A percentile compares a stretch with the other conserved stretches of the same genome.
Evolutionary conservation across 805 yeast genomes (phyloP).

Genomic region (Myxozyma geophila): DNA sequence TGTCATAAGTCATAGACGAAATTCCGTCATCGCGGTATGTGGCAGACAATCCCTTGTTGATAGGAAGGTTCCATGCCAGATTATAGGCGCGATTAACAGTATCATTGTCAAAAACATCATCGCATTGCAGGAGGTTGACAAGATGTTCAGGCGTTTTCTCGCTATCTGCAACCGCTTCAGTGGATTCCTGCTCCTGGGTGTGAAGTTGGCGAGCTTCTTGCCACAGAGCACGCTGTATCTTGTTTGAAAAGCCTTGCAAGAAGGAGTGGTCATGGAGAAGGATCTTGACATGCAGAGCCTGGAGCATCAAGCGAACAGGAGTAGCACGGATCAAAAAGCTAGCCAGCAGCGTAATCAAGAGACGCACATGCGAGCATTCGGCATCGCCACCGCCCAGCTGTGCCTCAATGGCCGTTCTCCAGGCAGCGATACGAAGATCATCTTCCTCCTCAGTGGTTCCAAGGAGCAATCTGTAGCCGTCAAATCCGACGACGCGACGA

Average conservation of each 20-base stretch:
- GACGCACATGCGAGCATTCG: conserved; percentile 37
- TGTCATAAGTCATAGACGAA: conserved; percentile 36
- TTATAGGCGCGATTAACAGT: conserved; percentile 37
- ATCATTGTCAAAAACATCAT: conserved; percentile 41
- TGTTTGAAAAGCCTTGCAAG: conserved; percentile 30
- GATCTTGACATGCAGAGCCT: conserved; percentile 43
- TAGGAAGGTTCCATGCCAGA: conserved; percentile 33
- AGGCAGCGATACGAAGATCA: conserved; percentile 26
- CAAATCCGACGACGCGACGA: conserved; percentile 38
- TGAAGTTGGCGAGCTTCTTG: conserved; percentile 38
- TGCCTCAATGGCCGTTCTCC: conserved; percentile 44
- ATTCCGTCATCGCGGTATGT: conserved; percentile 35
- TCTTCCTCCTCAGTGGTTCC: conserved; percentile 33
- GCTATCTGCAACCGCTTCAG: conserved; percentile 6
- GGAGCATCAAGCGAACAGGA: conserved; percentile 40
- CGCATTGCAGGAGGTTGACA: conserved; percentile 27
- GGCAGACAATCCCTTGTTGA: conserved; percentile 19
- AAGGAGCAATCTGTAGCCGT: conserved; percentile 36
- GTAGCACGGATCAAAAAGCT: conserved; percentile 39
- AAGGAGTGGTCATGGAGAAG: conserved; percentile 34
- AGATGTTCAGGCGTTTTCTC: conserved; percentile 37
- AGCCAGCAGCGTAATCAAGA: conserved; percentile 41
- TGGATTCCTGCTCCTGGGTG: conserved; percentile 22
- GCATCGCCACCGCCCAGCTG: conserved; percentile 48
- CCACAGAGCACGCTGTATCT: conserved; percentile 39